These are phyloP conservation scores for Rhizopus stolonifer DNA, from an alignment of 371 early-diverging fungal species.

Conservation along the genomic window DNA sequence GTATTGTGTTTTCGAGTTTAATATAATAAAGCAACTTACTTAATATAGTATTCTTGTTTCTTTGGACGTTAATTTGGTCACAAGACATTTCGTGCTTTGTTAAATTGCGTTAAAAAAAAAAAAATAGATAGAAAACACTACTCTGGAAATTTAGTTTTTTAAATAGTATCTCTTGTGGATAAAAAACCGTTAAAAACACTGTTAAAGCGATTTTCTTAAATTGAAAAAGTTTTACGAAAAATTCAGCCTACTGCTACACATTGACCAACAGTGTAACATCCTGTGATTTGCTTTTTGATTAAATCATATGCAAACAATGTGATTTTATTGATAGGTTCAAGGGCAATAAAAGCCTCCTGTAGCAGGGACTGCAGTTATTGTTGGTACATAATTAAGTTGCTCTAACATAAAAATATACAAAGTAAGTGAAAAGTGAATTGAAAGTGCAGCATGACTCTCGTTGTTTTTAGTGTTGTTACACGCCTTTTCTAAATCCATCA, in stretches of 20 bases:
- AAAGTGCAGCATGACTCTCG: background rate
- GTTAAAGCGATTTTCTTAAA: too few species aligned
- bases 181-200: too few species aligned
- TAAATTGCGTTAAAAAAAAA: background rate
- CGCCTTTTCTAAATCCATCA: background rate
- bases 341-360: background rate
- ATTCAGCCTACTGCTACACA: too few species aligned
- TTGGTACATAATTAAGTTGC: background rate
- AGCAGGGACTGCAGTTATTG: conserved; percentile 1
- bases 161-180: too few species aligned
- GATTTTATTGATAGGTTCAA: background rate
- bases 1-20: background rate
- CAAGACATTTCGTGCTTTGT: background rate
- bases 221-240: too few species aligned
- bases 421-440: background rate
- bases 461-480: background rate
- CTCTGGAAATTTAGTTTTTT: too few species aligned
- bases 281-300: too few species aligned
- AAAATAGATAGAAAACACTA: too few species aligned
- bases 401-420: conserved; percentile 1
- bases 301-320: too few species aligned
- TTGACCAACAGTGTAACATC: too few species aligned
- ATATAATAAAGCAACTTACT: conserved; percentile 1
- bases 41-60: conserved; percentile 1
- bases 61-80: background rate